phyloP scores from a whole-genome alignment of 345 rosid genomes.

The Cochlearia excelsa region DNA sequence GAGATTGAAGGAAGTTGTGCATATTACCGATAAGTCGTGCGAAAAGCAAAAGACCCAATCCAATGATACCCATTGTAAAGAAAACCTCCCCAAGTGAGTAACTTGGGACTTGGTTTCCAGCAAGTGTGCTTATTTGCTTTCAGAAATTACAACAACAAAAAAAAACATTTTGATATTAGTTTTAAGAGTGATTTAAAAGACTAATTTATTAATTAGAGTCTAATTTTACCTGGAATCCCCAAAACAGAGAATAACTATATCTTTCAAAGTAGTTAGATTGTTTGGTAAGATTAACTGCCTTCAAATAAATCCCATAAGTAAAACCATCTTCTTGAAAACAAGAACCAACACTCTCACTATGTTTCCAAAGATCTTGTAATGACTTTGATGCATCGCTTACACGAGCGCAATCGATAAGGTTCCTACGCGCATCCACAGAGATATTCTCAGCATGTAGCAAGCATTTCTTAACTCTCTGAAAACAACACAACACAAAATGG shows the following conservation, averaged over 20 bases:
- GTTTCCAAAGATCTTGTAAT: conserved; percentile 30
- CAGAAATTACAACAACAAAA: conserved; percentile 1
- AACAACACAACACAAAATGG: not conserved
- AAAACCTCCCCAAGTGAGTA: conserved; percentile 74
- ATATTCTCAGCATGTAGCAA: conserved; percentile 28
- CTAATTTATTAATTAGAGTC: no score
- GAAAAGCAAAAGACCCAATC: conserved; percentile 85
- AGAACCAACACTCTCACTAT: conserved; percentile 35
- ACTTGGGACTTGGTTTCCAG: conserved; percentile 85
- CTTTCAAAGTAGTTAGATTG: conserved; percentile 40
- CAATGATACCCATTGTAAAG: conserved; percentile 77
- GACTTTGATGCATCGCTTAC: conserved; percentile 1
- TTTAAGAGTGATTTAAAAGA: no score
- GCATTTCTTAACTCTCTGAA: conserved; percentile 85
- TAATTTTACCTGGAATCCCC: conserved; percentile 86
- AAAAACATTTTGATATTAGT: no score
- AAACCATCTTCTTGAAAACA: conserved; percentile 50
- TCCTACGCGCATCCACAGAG: conserved; percentile 27
- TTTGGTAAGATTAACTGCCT: conserved; percentile 58
- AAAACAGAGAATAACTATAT: conserved; percentile 74
- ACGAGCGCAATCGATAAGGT: conserved; percentile 56
- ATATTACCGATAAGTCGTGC: conserved; percentile 93
- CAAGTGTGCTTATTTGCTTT: conserved; percentile 97
- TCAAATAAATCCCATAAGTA: conserved; percentile 55
- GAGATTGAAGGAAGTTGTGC: conserved; percentile 91